A percentile compares a stretch with the other conserved stretches of the same genome.
phyloP scores from a whole-genome alignment of 1,139 yeast genomes.

The Candida tetrigidarum region DNA sequence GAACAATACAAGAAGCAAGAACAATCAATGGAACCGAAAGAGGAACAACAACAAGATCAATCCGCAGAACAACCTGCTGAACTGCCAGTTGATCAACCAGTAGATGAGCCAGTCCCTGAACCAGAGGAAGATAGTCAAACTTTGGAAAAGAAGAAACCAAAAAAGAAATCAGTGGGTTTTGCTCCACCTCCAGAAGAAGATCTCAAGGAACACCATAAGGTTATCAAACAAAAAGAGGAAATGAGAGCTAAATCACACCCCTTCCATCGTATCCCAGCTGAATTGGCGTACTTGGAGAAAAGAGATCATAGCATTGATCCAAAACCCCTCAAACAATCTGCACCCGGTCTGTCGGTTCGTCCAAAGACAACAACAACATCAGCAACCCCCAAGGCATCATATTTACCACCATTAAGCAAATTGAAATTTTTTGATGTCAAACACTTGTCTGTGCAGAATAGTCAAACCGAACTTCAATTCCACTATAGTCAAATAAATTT shows the following conservation, averaged over 20 bases:
- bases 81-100: neutral
- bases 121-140: constrained; percentile 4
- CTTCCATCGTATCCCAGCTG: constrained; percentile 50
- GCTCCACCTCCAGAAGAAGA: constrained; percentile 46
- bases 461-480: constrained; percentile 47
- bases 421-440: constrained; percentile 41
- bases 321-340: constrained; percentile 15
- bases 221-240: constrained; percentile 29
- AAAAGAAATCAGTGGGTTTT: constrained; percentile 44
- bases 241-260: constrained; percentile 33
- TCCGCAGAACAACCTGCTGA: neutral
- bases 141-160: constrained; percentile 10
- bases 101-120: neutral
- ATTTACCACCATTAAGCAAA: constrained; percentile 27
- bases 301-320: constrained; percentile 18
- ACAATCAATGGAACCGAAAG: neutral
- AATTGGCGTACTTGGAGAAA: constrained; percentile 42
- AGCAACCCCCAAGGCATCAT: too few species aligned
- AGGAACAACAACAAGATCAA: neutral
- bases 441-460: constrained; percentile 46
- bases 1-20: too few species aligned
- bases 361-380: constrained; percentile 1
- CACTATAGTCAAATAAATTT: constrained; percentile 43
- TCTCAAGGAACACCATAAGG: constrained; percentile 37
- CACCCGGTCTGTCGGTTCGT: constrained; percentile 13